Percentiles rank a stretch among this genome's conserved stretches.
These are phyloP conservation scores for Colletotrichum australisinense DNA, from an alignment of 2,329 filamentous ascomycete genomes.

Conservation along the genomic window DNA sequence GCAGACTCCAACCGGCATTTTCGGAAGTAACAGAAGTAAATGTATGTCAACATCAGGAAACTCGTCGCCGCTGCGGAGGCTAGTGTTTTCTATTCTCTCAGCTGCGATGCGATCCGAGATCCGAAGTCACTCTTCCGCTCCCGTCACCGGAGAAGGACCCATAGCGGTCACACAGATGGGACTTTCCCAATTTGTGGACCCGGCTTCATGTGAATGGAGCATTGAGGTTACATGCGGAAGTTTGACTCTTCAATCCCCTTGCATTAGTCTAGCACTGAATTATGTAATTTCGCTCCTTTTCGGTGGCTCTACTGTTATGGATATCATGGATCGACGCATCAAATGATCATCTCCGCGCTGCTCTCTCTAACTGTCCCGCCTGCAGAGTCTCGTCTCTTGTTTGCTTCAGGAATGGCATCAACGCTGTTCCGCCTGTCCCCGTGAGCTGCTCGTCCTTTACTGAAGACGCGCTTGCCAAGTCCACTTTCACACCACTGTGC, in stretches of 20 bases:
- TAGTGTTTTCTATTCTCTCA: neutral
- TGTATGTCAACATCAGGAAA: neutral
- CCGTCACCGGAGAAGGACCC: neutral
- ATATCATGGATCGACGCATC: conserved; percentile 11
- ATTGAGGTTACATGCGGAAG: conserved; percentile 6
- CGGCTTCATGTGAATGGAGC: conserved; percentile 12
- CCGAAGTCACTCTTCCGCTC: conserved; percentile 8
- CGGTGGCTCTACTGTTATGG: conserved; percentile 1
- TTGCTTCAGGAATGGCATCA: conserved; percentile 92
- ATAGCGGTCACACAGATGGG: neutral
- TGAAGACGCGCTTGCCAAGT: conserved; percentile 59
- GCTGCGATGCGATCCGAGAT: conserved; percentile 11
- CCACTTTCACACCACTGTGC: conserved; percentile 40
- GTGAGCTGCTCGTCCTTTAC: conserved; percentile 64
- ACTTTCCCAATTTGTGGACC: conserved; percentile 32
- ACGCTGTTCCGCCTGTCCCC: conserved; percentile 87
- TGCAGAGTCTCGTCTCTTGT: conserved; percentile 82
- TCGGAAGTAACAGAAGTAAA: neutral
- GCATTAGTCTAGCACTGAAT: conserved; percentile 25
- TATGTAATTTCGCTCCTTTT: neutral
- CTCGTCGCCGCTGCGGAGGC: neutral
- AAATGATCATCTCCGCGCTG: neutral
- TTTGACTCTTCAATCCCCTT: neutral
- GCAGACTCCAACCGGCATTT: neutral
- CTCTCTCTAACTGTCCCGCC: conserved; percentile 46